These are phyloP conservation scores for Tripterygium wilfordii DNA, from an alignment of 177 flowering plant species.

Conservation along the genomic window DNA sequence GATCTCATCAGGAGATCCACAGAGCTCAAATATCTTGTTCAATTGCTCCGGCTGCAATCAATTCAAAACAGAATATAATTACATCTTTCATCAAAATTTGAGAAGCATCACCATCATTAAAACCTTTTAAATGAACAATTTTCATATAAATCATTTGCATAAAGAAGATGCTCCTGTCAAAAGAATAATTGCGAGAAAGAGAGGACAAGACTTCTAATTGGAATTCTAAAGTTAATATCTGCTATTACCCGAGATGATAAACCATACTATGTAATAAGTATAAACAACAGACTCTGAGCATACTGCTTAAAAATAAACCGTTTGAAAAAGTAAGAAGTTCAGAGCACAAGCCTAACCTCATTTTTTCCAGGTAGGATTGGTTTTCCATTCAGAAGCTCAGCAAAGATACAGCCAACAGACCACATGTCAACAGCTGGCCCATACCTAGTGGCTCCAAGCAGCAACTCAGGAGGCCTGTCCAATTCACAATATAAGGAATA, in stretches of 20 bases:
- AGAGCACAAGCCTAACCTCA: conserved; percentile 51
- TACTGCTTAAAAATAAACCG: too few relatives aligned
- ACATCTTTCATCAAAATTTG: not conserved
- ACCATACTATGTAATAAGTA: too few relatives aligned
- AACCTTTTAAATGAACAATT: not conserved
- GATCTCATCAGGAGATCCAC: conserved; percentile 90
- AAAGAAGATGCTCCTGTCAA: too few relatives aligned
- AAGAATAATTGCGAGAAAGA: too few relatives aligned
- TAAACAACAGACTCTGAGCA: too few relatives aligned
- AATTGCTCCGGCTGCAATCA: conserved; percentile 82
- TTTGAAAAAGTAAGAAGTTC: not conserved
- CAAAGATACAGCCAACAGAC: conserved; percentile 99
- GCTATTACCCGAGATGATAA: too few relatives aligned
- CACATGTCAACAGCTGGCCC: conserved; percentile 99
- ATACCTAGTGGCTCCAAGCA: conserved; percentile 93
- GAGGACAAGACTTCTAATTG: too few relatives aligned
- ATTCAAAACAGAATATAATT: too few relatives aligned
- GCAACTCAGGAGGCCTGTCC: conserved; percentile 96
- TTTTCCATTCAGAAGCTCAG: conserved; percentile 87
- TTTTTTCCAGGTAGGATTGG: conserved; percentile 89
- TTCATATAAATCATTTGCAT: too few relatives aligned
- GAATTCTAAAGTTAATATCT: too few relatives aligned
- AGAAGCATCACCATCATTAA: not conserved
- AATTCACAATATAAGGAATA: too few relatives aligned
- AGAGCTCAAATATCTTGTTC: conserved; percentile 89